Evolutionary conservation across 768 basidiomycete genomes (phyloP), one percentile per base, ranked within the genome.

Genomic region (Naganishia onofrii): DNA sequence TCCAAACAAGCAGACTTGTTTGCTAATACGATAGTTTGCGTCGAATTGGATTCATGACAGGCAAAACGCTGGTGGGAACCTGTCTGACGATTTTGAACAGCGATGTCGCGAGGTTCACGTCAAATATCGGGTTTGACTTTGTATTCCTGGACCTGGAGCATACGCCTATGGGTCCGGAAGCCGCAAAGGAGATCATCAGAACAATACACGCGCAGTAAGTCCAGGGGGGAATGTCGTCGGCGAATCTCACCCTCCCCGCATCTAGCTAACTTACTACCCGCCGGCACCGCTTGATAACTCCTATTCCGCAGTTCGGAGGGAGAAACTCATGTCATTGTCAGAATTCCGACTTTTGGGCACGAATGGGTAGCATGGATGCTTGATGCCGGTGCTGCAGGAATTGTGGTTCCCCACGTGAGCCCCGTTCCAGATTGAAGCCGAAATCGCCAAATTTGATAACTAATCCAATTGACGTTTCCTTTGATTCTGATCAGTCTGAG

Each of bases 291-390:
- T 34, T 12, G 3, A 13, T 60, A 12, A 23, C 10, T 60, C 36
- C 21, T 19, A 19, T 63, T 21, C 26, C 19, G 21, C 31, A 66
- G 65, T 31, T 66, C 65, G 31, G 46, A 51, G 51, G 65, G 65
- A 19, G 52, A 54, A 36, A 66, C 65, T 21, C 48, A 51, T 38
- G 65, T 54, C 26, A 66, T 66, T n/a, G 65, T 66, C 48, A 1
- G 65, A 53, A 54, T 66, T 52, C 65, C 65, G n/a, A 66, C 65
- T 3, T 66, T 51, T 66, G 52, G 65, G 23, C 65, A 66, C 28
- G 65, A 66, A 54, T 66, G 65, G 65, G 65, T 66, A 34, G 52
- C 65, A n/a, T 66, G 65, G 65, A 34, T 54, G 34, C 29, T 66
- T 7, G 65, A 66, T 38, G 65, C 65, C 13, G 65, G 65, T 53